Conservation (phyloP, 441 rosid genomes). For the Syzygium syzygioides region DNA sequence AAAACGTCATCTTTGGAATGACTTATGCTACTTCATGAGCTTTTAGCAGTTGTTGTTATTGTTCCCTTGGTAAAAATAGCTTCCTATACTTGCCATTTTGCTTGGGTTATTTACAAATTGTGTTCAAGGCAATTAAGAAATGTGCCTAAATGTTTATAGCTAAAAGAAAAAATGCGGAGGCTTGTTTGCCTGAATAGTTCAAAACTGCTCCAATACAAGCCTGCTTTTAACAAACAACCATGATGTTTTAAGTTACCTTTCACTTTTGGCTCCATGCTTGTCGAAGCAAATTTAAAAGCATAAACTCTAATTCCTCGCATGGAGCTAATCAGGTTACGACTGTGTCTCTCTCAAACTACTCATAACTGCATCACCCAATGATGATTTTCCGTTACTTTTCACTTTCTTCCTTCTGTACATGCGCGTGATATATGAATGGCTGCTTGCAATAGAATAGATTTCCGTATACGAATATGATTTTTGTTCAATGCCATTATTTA, state of each 20-base stretch:
- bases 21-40: too few relatives aligned
- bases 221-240: too few relatives aligned
- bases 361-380: not conserved
- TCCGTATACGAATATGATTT: not conserved
- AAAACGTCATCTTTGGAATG: too few relatives aligned
- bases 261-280: not conserved
- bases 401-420: too few relatives aligned
- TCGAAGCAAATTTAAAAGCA: not conserved
- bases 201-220: not conserved
- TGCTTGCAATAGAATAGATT: not conserved
- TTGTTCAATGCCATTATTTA: not conserved
- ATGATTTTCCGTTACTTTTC: too few relatives aligned
- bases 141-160: too few relatives aligned
- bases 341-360: not conserved
- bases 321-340: not conserved
- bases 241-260: not conserved
- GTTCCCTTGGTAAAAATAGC: too few relatives aligned
- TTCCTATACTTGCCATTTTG: too few relatives aligned
- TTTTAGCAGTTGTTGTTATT: too few relatives aligned
- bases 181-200: not conserved
- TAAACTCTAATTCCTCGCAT: not conserved
- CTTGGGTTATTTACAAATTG: too few relatives aligned
- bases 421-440: not conserved
- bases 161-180: not conserved
- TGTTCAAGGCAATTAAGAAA: too few relatives aligned